phyloP scores from a whole-genome alignment of 2,329 filamentous ascomycete genomes.

The Tolypocladium pustulatum region DNA sequence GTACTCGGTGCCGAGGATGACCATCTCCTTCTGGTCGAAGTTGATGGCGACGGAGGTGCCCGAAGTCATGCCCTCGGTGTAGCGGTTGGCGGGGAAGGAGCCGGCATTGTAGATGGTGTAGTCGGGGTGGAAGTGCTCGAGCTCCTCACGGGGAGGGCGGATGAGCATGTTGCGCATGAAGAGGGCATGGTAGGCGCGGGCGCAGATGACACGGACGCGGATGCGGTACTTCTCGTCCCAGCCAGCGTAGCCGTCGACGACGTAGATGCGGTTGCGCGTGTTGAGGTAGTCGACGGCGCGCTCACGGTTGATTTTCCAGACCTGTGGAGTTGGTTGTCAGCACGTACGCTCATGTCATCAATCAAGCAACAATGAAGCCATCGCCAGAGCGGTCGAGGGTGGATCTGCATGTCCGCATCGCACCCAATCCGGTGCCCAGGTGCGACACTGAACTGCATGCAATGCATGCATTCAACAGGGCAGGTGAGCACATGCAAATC shows the following conservation, averaged over 20 bases:
- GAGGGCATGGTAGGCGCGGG: constrained; percentile 96
- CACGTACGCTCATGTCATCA: not conserved
- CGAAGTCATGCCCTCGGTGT: constrained; percentile 96
- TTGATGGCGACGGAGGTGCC: constrained; percentile 97
- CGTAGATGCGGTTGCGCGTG: constrained; percentile 97
- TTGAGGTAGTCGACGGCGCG: constrained; percentile 98
- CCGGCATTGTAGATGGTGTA: constrained; percentile 99
- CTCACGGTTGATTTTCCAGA: constrained; percentile 99
- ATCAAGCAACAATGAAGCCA: not conserved
- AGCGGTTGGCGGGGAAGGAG: constrained; percentile 96
- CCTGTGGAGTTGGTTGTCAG: constrained; percentile 40
- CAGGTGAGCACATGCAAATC: not conserved
- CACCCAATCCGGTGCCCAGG: not conserved
- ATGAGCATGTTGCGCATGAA: constrained; percentile 99
- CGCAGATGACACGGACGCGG: constrained; percentile 94
- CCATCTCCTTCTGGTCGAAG: constrained; percentile 99
- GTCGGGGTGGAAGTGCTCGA: constrained; percentile 96
- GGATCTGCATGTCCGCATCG: not conserved
- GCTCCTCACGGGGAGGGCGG: constrained; percentile 79
- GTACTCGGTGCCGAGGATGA: constrained; percentile 97
- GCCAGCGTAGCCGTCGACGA: constrained; percentile 92
- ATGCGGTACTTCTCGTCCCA: constrained; percentile 99
- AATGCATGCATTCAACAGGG: not conserved
- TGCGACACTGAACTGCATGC: not conserved
- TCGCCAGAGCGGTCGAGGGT: not conserved